A percentile compares a stretch with the other conserved stretches of the same genome.
Conservation (phyloP, 352 stramenopile species). For the Halophytophthora batemanensis region DNA sequence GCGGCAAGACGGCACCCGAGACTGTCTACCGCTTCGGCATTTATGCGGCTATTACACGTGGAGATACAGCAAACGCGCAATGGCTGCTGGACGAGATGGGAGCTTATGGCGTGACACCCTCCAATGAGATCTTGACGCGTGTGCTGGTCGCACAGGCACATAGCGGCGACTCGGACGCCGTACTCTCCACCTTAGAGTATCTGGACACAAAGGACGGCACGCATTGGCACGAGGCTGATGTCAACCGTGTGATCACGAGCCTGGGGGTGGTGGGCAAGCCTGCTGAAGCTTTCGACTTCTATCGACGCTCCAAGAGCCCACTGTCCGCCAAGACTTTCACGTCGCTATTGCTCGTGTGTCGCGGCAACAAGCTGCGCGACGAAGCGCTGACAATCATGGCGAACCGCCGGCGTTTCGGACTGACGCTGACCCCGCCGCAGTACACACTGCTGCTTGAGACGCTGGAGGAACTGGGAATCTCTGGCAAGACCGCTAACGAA, state of each 20-base stretch:
- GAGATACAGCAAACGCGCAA: constrained; percentile 28
- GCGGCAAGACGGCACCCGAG: constrained; percentile 28
- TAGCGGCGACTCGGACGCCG: constrained; percentile 24
- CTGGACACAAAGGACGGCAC: constrained; percentile 24
- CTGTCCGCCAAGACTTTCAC: constrained; percentile 42
- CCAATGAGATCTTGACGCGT: constrained; percentile 42
- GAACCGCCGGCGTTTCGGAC: constrained; percentile 53
- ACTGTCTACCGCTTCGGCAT: constrained; percentile 63
- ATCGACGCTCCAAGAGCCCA: constrained; percentile 35
- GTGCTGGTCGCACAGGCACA: constrained; percentile 43
- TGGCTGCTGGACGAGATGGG: constrained; percentile 39
- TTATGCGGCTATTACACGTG: constrained; percentile 34
- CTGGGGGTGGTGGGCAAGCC: constrained; percentile 33
- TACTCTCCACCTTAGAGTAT: constrained; percentile 30
- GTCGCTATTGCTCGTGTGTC: constrained; percentile 44
- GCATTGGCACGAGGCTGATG: constrained; percentile 41
- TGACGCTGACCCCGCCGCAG: constrained; percentile 35
- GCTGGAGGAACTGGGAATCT: constrained; percentile 33
- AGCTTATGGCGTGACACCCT: constrained; percentile 18
- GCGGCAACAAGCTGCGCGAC: constrained; percentile 29
- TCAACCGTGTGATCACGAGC: constrained; percentile 53
- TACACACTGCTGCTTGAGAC: constrained; percentile 46
- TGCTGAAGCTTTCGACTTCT: constrained; percentile 59
- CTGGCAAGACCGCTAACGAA: constrained; percentile 26
- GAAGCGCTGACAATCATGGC: constrained; percentile 47